Evolutionary conservation across 208 protist genomes (phyloP), one percentile per base, ranked within the genome.

Genomic region (Lotmaria passim): DNA sequence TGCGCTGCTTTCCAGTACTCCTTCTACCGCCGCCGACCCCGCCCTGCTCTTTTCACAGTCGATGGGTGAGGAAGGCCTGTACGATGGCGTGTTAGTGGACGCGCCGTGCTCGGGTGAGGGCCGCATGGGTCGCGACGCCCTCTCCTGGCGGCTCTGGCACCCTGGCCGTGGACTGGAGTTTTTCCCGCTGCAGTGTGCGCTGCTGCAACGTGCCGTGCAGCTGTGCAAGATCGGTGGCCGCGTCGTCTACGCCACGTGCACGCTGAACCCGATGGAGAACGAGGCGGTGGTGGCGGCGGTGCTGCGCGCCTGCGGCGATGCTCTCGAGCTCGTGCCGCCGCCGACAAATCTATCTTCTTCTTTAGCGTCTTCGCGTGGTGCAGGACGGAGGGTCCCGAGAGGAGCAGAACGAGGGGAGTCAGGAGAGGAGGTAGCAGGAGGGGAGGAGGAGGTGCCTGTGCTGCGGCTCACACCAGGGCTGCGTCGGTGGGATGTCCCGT

Each of bases 211-310:
- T 6, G 95, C 87, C 15, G 48, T 96, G 24, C 70, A 70, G 12
- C 68, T 93, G 7, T 91, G 87, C 66, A 60, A 52, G n/a, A 57
- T 62, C 10, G 90, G 92, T 12, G 97, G 98, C 38, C 61, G 61
- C 21, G 73, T 99, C 3, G 94, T 98, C 12, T 99, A 99, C 81
- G 90, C 92, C 5, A 99, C 98, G 15, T 99, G 98, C 76, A 97
- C 93, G 10, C 69, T 99, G 17, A 98, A 98, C 70, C 98, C 98
- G n/a, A 67, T 98, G 33, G 97, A 99, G 81, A 96, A 98, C 67
- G 97, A 99, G 82, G 96, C 96, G 7, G 96, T 98, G 6, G 86
- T 99, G 28, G 83, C 89, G 21, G 76, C 90, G 21, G 78, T 93
- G 46, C 51, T 97, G 52, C 77, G 71, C 0, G 83, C 79, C 47